Conservation (phyloP, 75 land plant genomes). For the Pinus tabuliformis region DNA sequence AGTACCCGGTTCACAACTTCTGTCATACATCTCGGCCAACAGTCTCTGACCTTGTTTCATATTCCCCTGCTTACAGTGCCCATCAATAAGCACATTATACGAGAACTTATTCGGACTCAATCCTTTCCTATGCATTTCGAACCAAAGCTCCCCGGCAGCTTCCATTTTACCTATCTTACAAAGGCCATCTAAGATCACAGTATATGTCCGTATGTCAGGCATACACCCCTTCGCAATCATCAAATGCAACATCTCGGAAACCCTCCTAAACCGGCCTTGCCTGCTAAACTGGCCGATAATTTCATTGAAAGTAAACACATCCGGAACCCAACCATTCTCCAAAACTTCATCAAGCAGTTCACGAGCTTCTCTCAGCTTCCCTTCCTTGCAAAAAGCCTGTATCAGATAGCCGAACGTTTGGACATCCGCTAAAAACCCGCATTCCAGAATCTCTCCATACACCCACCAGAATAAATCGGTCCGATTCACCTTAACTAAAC, state of each 20-base stretch:
- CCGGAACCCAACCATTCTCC: constrained; percentile 35
- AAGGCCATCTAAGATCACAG: constrained; percentile 35
- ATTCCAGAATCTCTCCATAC: constrained; percentile 35
- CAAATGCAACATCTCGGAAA: constrained; percentile 36
- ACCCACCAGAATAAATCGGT: constrained; percentile 42
- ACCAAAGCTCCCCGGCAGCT: constrained; percentile 45
- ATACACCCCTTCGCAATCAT: constrained; percentile 45
- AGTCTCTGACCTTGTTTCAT: constrained; percentile 26
- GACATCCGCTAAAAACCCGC: constrained; percentile 22
- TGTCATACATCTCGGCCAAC: constrained; percentile 33
- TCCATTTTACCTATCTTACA: constrained; percentile 34
- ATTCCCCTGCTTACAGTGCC: constrained; percentile 41
- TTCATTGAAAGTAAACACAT: constrained; percentile 26
- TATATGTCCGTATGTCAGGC: constrained; percentile 52
- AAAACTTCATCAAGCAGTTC: constrained; percentile 32
- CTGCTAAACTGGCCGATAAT: constrained; percentile 37
- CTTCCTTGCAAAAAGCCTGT: constrained; percentile 40
- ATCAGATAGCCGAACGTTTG: constrained; percentile 31
- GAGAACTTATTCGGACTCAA: constrained; percentile 35
- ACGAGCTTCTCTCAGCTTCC: constrained; percentile 24
- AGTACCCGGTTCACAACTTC: constrained; percentile 24
- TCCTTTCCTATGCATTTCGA: constrained; percentile 47
- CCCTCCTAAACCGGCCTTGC: constrained; percentile 19
- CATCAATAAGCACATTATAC: constrained; percentile 64
- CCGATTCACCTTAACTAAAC: constrained; percentile 19